Percentiles rank a stretch among this genome's conserved stretches.
These are phyloP conservation scores for Solanum megistacrolobum DNA, from an alignment of 257 asterid genomes.

Conservation along the genomic window DNA sequence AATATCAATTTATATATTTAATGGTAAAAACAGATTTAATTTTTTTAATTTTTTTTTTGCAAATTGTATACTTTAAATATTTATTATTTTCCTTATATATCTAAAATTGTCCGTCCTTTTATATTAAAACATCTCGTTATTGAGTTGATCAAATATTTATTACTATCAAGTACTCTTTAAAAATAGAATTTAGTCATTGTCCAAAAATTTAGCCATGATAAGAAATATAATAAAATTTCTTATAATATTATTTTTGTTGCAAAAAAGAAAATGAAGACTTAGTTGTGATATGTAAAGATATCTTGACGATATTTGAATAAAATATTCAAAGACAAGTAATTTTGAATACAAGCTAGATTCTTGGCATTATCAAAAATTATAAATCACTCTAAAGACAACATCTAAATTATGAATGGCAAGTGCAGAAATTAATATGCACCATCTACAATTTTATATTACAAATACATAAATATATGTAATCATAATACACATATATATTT, in stretches of 20 bases:
- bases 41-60: background rate
- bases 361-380: background rate
- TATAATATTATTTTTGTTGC: no score
- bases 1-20: background rate
- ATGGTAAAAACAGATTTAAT: background rate
- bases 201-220: background rate
- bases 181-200: background rate
- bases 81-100: background rate
- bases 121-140: background rate
- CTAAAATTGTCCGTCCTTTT: background rate
- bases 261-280: no score
- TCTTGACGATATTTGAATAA: no score
- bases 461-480: background rate
- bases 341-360: background rate
- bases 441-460: background rate
- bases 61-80: background rate
- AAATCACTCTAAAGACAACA: background rate
- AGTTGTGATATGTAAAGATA: no score
- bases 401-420: background rate
- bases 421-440: background rate
- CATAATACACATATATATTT: background rate
- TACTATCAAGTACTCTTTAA: background rate
- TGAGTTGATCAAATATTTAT: background rate
- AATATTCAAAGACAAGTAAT: background rate
- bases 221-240: background rate